Base-by-base conservation (phyloP, 345 rosid genomes). In the Moringa oleifera region DNA sequence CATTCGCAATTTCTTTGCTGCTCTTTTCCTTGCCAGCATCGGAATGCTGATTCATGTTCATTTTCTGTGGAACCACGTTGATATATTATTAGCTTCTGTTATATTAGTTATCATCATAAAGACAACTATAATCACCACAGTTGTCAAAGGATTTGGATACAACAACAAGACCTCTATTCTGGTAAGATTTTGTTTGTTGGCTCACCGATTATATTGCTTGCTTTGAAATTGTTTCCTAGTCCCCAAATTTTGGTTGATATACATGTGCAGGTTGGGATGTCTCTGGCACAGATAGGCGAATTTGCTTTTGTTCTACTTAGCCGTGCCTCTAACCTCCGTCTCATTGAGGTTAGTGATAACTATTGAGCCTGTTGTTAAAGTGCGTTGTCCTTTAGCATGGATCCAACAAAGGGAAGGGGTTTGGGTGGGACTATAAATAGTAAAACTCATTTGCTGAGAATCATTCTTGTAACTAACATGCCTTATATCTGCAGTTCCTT, bases 221-320 rank as follows among this genome's bases (percentile, higher is more conserved):
- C n/a, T n/a, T n/a, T n/a, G n/a, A n/a, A n/a, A n/a, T n/a, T n/a
- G n/a, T n/a, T n/a, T n/a, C n/a, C n/a, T n/a, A n/a, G n/a, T n/a
- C n/a, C n/a, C n/a, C n/a, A n/a, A n/a, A n/a, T n/a, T n/a, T n/a
- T n/a, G n/a, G n/a, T n/a, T n/a, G n/a, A n/a, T n/a, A n/a, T n/a
- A n/a, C n/a, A 33, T 68, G 23, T 68, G 61, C 68, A 90, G 97
- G 97, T 83, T 60, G 97, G 97, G 62, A 85, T 90, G 92, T 88
- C 97, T 22, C 83, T 94, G 59, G 97, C 99, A 20, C 99, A 94
- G 73, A 94, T 94, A 56, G 99, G 97, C 64, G 99, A 94, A 58
- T 94, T 94, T 62, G 91, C 97, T 53, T 94, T 94, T 77, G 97
- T 94, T 73, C 90, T 94, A 57, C 83, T 94, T 46, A 94, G 97